phyloP scores from a whole-genome alignment of 75 land plant genomes.

The Picea sitchensis region DNA sequence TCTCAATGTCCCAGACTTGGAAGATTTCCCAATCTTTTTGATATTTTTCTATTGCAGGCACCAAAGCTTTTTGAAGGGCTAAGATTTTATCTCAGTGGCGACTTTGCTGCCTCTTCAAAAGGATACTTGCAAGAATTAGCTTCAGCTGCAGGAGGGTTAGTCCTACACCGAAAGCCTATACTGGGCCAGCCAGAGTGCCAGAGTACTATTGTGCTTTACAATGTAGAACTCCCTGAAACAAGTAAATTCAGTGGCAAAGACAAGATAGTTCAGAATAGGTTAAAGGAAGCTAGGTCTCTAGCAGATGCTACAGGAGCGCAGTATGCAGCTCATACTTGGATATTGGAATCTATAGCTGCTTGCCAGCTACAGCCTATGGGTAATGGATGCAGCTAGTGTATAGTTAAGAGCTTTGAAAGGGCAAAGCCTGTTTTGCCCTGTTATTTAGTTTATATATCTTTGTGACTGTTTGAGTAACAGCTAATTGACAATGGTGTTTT shows the following conservation, averaged over 20 bases:
- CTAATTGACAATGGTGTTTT: too few species aligned
- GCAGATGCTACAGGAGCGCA: slow-evolving; percentile 23
- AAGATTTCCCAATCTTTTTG: neutral
- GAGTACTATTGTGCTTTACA: slow-evolving; percentile 12
- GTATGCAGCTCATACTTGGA: slow-evolving; percentile 53
- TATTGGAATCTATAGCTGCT: slow-evolving; percentile 61
- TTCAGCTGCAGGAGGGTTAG: slow-evolving; percentile 50
- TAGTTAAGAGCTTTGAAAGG: too few species aligned
- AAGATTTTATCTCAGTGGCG: slow-evolving; percentile 53
- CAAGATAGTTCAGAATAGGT: slow-evolving; percentile 19
- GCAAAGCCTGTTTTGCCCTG: too few species aligned
- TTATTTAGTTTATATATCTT: too few species aligned
- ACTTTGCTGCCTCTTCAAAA: slow-evolving; percentile 44
- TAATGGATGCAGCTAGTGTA: neutral
- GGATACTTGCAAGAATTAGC: slow-evolving; percentile 50
- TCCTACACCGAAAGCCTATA: slow-evolving; percentile 28
- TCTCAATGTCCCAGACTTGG: neutral
- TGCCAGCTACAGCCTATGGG: slow-evolving; percentile 28
- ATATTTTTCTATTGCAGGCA: slow-evolving; percentile 29
- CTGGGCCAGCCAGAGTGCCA: neutral
- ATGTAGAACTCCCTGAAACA: slow-evolving; percentile 4
- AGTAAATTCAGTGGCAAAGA: neutral
- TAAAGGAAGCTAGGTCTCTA: slow-evolving; percentile 36
- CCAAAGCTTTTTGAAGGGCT: slow-evolving; percentile 57
- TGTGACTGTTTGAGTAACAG: too few species aligned